phyloP scores from a whole-genome alignment of 2,329 filamentous ascomycete genomes.

The Xylaria sp. region DNA sequence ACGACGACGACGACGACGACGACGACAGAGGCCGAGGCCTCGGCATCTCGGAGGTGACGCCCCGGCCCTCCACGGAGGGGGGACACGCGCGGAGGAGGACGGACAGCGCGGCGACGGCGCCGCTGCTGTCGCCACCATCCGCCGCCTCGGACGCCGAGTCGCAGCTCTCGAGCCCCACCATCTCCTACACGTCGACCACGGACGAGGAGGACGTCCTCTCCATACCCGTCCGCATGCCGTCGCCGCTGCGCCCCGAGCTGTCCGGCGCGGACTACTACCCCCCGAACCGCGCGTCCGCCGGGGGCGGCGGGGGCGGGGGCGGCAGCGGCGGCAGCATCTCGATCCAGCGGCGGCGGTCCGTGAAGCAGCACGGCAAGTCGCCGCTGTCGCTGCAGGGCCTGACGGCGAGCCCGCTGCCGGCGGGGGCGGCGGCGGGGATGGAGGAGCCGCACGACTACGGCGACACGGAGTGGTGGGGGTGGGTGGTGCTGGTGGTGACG shows the following conservation, averaged over 20 bases:
- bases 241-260: conserved; percentile 46
- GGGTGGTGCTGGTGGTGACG: conserved; percentile 86
- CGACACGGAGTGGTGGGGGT: conserved; percentile 98
- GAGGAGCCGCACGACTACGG: conserved; percentile 78
- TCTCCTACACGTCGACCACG: conserved; percentile 72
- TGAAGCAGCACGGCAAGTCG: conserved; percentile 60
- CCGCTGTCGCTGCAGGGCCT: conserved; percentile 60
- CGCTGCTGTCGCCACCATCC: conserved; percentile 26
- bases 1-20: neutral
- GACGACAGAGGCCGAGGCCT: conserved; percentile 45
- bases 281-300: conserved; percentile 34
- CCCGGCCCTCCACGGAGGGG: conserved; percentile 51
- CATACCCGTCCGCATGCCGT: conserved; percentile 55
- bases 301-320: no score
- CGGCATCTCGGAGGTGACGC: conserved; percentile 50
- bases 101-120: conserved; percentile 27
- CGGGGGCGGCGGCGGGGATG: conserved; percentile 52
- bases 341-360: conserved; percentile 50
- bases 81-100: conserved; percentile 45
- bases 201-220: conserved; percentile 81
- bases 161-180: conserved; percentile 53
- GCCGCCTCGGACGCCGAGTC: conserved; percentile 27
- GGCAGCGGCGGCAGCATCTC: conserved; percentile 22
- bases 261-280: conserved; percentile 69
- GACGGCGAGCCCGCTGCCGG: conserved; percentile 50